Base-by-base conservation (phyloP, 1,139 yeast genomes). In the Hanseniaspora sp. region DNA sequence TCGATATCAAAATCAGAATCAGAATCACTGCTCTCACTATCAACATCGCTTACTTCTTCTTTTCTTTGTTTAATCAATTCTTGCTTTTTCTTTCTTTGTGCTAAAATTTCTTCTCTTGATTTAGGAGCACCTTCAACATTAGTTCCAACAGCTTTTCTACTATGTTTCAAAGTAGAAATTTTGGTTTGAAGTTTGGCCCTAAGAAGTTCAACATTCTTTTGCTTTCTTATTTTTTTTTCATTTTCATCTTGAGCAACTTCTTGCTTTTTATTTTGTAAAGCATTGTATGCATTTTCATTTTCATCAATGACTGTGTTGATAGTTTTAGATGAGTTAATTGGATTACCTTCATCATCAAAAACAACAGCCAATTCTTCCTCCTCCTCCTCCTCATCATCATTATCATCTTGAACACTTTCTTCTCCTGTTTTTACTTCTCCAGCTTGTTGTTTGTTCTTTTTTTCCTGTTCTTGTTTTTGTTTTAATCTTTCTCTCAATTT, bases 71-170 rank as follows among this genome's bases (percentile, higher is more conserved):
- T 67, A 54, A 61, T 64, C 33, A 57, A 48, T 42, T 70, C 74
- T 57, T 70, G 71, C 67, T 68, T 73, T 62, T 66, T 71, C 64
- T 71, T 68, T 63, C 75, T 75, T 65, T 74, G 88, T 53, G 77
- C 84, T 58, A 84, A 69, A 49, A 84, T 83, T 56, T 83, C 86
- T 59, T 83, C 88, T 65, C 94, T 75, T 3, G 90, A 82, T 57
- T 82, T 77, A 12, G 94, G 92, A 0, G 95, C 94, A 31, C 95
- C 95, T 5, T 77, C 74, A 15, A 75, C 80, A 46, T 79, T 83
- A 0, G 92, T 72, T 1, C 97, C 97, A 0, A 94, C 94, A 0
- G 97, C 98, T 64, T 84, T 90, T 64, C 99, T 80, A 68, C 79
- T 85, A 57, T 83, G 92, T 61, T 82, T 80, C 69, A 92, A 67